These are phyloP conservation scores for Colletotrichum orchidophilum DNA, from an alignment of 2,329 filamentous ascomycete species.

Conservation along the genomic window DNA sequence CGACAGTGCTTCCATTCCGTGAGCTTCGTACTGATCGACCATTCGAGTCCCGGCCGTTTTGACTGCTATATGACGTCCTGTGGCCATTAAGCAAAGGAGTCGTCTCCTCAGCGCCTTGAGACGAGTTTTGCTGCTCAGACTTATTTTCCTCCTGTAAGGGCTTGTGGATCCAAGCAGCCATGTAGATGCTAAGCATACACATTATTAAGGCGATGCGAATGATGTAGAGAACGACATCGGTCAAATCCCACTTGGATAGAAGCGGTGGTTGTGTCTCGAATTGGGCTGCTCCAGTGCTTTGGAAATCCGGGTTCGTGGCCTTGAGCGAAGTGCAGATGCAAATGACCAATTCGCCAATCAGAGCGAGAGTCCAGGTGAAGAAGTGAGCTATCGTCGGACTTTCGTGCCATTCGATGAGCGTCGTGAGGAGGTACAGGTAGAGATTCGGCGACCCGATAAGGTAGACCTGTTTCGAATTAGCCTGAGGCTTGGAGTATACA, in stretches of 20 bases:
- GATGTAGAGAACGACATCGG: slow-evolving; percentile 73
- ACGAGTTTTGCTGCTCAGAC: slow-evolving; percentile 46
- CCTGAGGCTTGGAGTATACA: slow-evolving; percentile 16
- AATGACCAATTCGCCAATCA: slow-evolving; percentile 78
- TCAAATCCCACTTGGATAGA: slow-evolving; percentile 62
- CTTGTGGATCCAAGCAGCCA: slow-evolving; percentile 53
- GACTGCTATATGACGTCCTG: slow-evolving; percentile 47
- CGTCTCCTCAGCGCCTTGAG: slow-evolving; percentile 59
- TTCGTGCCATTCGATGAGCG: slow-evolving; percentile 83
- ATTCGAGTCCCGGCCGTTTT: slow-evolving; percentile 38
- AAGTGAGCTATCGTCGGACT: slow-evolving; percentile 85
- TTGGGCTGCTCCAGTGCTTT: slow-evolving; percentile 35
- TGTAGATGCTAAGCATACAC: slow-evolving; percentile 62
- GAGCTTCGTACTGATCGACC: slow-evolving; percentile 32
- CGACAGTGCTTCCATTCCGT: slow-evolving; percentile 38
- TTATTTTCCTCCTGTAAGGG: slow-evolving; percentile 50
- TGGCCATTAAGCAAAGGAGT: slow-evolving; percentile 68
- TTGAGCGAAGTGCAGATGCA: slow-evolving; percentile 74
- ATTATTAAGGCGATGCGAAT: slow-evolving; percentile 74
- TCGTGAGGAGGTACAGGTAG: slow-evolving; percentile 86
- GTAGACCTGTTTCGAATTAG: slow-evolving; percentile 72
- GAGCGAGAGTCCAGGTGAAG: slow-evolving; percentile 78
- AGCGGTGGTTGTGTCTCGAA: neutral
- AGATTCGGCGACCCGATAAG: slow-evolving; percentile 86
- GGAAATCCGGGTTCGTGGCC: slow-evolving; percentile 54